A percentile compares a stretch with the other conserved stretches of the same genome.
Evolutionary conservation across 2,329 filamentous ascomycete genomes (phyloP).

Genomic region (Pezicula neosporulosa): DNA sequence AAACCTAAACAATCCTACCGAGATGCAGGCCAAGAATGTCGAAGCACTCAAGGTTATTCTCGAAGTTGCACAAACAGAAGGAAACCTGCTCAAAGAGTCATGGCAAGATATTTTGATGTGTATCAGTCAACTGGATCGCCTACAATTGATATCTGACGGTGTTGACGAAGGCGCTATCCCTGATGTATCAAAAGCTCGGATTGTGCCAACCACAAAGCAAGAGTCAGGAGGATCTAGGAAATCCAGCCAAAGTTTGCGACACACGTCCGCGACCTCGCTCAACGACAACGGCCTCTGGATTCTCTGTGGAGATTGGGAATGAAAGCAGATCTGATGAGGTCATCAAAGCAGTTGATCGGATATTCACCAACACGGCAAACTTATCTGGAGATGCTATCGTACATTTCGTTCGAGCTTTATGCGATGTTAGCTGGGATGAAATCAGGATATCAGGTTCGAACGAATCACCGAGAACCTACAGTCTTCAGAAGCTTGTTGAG

Average conservation of each 20-base stretch:
- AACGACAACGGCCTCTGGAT: constrained; percentile 40
- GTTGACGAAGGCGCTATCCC: constrained; percentile 91
- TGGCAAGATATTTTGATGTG: constrained; percentile 96
- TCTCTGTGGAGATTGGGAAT: constrained; percentile 77
- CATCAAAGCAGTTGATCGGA: constrained; percentile 87
- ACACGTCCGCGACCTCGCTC: constrained; percentile 47
- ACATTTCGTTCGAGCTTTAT: constrained; percentile 87
- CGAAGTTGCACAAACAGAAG: constrained; percentile 89
- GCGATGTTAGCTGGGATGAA: constrained; percentile 97
- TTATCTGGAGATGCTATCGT: constrained; percentile 92
- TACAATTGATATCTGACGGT: constrained; percentile 91
- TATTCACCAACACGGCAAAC: constrained; percentile 95
- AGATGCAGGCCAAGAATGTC: constrained; percentile 94
- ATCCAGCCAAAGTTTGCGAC: constrained; percentile 56
- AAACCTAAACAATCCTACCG: constrained; percentile 90
- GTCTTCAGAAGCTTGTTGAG: constrained; percentile 95
- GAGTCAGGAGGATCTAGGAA: constrained; percentile 57
- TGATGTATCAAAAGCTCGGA: constrained; percentile 82
- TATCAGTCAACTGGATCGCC: constrained; percentile 90
- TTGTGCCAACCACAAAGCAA: constrained; percentile 53
- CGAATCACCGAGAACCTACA: constrained; percentile 94
- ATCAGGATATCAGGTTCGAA: constrained; percentile 96
- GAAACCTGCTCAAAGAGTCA: constrained; percentile 81
- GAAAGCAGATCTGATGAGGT: constrained; percentile 93
- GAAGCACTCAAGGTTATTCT: constrained; percentile 90